A percentile compares a stretch with the other conserved stretches of the same genome.
Evolutionary conservation across 2,329 filamentous ascomycete species (phyloP).

Genomic region (Xylariaceae sp.): DNA sequence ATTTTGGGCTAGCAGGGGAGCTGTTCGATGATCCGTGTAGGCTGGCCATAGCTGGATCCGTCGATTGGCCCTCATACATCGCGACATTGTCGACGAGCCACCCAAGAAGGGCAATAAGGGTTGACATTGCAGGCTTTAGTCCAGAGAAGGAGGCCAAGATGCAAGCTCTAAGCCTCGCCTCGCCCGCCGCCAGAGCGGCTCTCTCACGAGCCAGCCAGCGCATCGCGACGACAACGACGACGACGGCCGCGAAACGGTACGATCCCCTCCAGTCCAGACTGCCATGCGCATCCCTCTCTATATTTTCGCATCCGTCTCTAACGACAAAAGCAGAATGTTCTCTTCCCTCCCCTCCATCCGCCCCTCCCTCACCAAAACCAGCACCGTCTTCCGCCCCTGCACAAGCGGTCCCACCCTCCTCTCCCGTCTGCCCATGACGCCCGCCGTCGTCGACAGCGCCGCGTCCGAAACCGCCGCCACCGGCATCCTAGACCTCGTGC

Average conservation of each 20-base stretch:
- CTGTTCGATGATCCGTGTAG: not conserved
- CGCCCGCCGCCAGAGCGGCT: conserved; percentile 12
- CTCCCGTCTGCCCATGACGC: conserved; percentile 21
- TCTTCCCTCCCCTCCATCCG: conserved; percentile 47
- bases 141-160: conserved; percentile 5
- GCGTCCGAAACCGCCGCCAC: not conserved
- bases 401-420: conserved; percentile 27
- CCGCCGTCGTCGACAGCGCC: conserved; percentile 5
- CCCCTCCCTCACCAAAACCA: conserved; percentile 37
- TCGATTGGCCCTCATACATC: not conserved
- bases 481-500: conserved; percentile 41
- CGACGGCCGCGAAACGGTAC: conserved; percentile 15
- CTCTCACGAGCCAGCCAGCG: conserved; percentile 12
- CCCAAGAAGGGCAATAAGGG: not conserved
- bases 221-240: conserved; percentile 8
- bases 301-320: not conserved
- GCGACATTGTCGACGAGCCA: not conserved
- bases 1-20: not conserved
- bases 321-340: conserved; percentile 36
- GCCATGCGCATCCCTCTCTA: not conserved
- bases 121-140: not conserved
- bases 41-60: not conserved
- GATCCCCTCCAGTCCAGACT: not conserved
- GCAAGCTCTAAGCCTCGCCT: conserved; percentile 11
- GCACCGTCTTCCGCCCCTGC: conserved; percentile 27